phyloP scores from a whole-genome alignment of 331 rosid species.

The Stylosanthes scabra region DNA sequence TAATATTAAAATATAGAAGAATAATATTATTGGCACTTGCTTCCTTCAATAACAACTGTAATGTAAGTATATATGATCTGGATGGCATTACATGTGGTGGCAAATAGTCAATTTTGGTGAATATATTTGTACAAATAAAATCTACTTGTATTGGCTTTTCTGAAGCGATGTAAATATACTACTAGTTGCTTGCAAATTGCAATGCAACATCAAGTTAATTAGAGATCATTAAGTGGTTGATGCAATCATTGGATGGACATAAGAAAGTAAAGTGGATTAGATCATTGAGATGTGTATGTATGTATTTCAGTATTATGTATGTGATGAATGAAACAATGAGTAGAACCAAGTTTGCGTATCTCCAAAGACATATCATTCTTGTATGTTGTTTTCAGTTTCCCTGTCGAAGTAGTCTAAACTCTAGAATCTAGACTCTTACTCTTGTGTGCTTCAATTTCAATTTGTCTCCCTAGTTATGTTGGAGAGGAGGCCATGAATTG shows the following conservation, averaged over 20 bases:
- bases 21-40: conserved; percentile 3
- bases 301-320: too few species aligned
- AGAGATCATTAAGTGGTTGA: conserved; percentile 1
- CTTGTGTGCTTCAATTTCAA: conserved; percentile 1
- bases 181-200: too few species aligned
- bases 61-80: conserved; percentile 21
- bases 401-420: neutral
- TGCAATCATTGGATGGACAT: conserved; percentile 1
- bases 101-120: conserved; percentile 16
- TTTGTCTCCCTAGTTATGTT: too few species aligned
- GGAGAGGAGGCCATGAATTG: neutral
- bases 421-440: neutral
- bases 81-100: conserved; percentile 1
- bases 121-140: neutral
- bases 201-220: too few species aligned
- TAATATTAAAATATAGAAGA: neutral
- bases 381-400: neutral
- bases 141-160: conserved; percentile 5
- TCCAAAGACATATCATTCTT: conserved; percentile 24
- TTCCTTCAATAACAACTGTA: conserved; percentile 35
- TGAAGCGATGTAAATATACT: conserved; percentile 2
- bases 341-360: conserved; percentile 26
- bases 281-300: too few species aligned
- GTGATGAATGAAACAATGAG: neutral
- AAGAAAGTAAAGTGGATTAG: neutral